Evolutionary conservation across 2,329 filamentous ascomycete species (phyloP), one percentile per base, ranked within the genome.

Genomic region (Periconia sp.): DNA sequence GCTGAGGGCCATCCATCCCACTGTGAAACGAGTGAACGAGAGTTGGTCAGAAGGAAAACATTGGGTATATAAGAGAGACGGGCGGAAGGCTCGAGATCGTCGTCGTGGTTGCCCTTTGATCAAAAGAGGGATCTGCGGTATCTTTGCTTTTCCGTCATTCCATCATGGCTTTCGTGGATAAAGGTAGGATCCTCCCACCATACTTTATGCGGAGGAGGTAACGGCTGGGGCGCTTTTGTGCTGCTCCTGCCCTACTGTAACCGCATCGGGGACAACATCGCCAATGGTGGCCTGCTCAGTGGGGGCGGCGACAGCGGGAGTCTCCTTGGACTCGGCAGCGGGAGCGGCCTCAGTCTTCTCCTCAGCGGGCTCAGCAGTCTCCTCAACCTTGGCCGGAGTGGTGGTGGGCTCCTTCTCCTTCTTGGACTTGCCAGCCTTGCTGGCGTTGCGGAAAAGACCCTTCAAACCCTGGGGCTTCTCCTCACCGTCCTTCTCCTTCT

Each of bases 401-500:
- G 3, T 37, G 37, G 58, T 57, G 35, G 63, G 56, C 61, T 72
- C 70, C 63, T 73, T 70, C 65, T 72, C 68, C 62, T 73, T 71
- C 65, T 75, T 74, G 62, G 62, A 54, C 50, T 65, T 65, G 56
- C 68, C 65, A 47, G 73, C 72, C 69, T 76, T 77, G 71, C 70
- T 74, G 61, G 72, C 65, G 30, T 70, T 72, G 61, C 75, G 74
- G 61, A 74, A 69, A 23, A 74, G 64, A 40, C 65, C 65, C 49
- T 59, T 59, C 31, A 70, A 59, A 51, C 64, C 66, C 49, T 60
- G 57, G 50, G 62, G 58, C 63, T 70, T 67, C 40, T 56, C 57
- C 53, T 68, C 69, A 31, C 59, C 65, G 27, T 68, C 63, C 54
- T 63, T 62, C 55, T 85, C 85, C 72, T 88, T 85, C 81, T 92